phyloP scores from a whole-genome alignment of 164 flowering plant species.

The Litsea cubeba region DNA sequence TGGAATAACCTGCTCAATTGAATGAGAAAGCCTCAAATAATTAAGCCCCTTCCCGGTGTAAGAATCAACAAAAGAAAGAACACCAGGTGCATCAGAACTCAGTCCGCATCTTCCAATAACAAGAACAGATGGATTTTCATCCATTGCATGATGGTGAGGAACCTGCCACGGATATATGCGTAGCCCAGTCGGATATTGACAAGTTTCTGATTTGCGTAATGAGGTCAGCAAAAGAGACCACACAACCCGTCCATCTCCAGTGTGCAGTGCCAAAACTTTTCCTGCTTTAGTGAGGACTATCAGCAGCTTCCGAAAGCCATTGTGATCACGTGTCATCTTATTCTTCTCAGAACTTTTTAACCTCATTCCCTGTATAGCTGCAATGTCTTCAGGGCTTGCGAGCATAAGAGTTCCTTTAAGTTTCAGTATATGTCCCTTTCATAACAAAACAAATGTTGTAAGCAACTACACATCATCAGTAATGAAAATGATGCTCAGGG shows the following conservation, averaged over 20 bases:
- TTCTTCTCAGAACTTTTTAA: conserved; percentile 80
- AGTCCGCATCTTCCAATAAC: conserved; percentile 74
- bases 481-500: not conserved
- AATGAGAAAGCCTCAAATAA: conserved; percentile 44
- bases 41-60: conserved; percentile 75
- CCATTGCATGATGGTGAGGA: conserved; percentile 95
- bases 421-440: conserved; percentile 83
- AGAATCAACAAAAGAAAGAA: conserved; percentile 84
- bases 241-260: conserved; percentile 90
- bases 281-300: conserved; percentile 89
- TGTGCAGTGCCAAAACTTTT: conserved; percentile 82
- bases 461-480: not conserved
- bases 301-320: conserved; percentile 88
- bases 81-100: conserved; percentile 45
- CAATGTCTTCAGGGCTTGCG: conserved; percentile 86
- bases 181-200: conserved; percentile 54
- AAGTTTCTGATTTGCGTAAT: conserved; percentile 57
- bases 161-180: conserved; percentile 83
- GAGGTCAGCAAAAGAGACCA: conserved; percentile 71
- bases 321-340: conserved; percentile 94
- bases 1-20: conserved; percentile 66
- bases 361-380: conserved; percentile 77
- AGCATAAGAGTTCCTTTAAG: conserved; percentile 95
- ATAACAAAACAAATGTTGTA: conserved; percentile 11
- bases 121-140: conserved; percentile 90